Evolutionary conservation across 768 basidiomycete genomes (phyloP), one percentile per base, ranked within the genome.

Genomic region (Dacryopinax spathularia): DNA sequence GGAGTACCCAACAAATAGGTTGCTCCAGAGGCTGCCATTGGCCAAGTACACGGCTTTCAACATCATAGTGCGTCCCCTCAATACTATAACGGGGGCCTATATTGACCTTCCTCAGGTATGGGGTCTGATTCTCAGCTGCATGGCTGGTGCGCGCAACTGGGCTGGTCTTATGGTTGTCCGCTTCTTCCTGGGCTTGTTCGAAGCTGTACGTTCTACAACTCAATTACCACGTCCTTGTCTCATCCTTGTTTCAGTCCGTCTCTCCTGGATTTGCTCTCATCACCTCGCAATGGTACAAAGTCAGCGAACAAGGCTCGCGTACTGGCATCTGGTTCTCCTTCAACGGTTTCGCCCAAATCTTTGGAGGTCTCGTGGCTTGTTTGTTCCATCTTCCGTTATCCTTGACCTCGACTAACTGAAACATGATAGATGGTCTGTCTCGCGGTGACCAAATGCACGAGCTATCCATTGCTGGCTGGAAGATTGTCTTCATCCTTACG

Each of bases 41-140:
- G 81, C 71, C n/a, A 81, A 80, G 70, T 80, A 78, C 63, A 72
- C 81, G 1, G 75, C 74, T 2, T 75, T 77, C 68, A 76, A 77
- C 72, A 78, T 64, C 7, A 78, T 70, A 16, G 35, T 56, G 62
- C 41, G 64, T 64, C 64, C 67, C 48, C 48, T 65, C 1, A 39
- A 29, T 61, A 33, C 56, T 27, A 13, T 20, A n/a, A n/a, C n/a
- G n/a, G n/a, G n/a, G n/a, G n/a, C 31, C 44, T 34, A 33, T 61
- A 34, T 59, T 61, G 4, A 44, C 1, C 2, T 20, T 43, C 77
- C 77, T 18, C 70, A 69, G 60, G 70, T 72, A 0, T 78, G 80
- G 80, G 81, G 80, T 16, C 73, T 73, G 10, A 76, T 81, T 15
- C 74, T 81, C 13, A 77, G 79, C 3, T 78, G 76, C 69, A 80